phyloP scores from a whole-genome alignment of 164 flowering plant genomes.

The Dillenia suffruticosa region DNA sequence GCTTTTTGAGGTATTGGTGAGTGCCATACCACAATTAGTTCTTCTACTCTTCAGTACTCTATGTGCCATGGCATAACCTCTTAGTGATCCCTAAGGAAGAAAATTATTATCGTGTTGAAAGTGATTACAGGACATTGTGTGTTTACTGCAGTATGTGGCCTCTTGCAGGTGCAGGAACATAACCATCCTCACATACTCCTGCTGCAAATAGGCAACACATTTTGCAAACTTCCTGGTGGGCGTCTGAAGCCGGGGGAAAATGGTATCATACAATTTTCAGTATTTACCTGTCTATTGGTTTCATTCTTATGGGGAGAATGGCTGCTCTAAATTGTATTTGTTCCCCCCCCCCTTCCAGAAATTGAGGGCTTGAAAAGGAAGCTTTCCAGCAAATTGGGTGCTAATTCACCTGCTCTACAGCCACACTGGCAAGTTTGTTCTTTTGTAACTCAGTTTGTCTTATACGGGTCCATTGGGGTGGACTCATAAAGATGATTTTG shows the following conservation, averaged over 20 bases:
- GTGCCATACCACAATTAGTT: too few species aligned
- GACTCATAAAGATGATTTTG: neutral
- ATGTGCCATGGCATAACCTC: too few species aligned
- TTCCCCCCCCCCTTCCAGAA: conserved; percentile 40
- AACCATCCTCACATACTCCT: conserved; percentile 99
- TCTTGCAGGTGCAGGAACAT: conserved; percentile 89
- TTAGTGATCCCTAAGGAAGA: too few species aligned
- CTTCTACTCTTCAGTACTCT: too few species aligned
- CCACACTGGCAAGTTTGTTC: conserved; percentile 91
- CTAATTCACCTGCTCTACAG: conserved; percentile 70
- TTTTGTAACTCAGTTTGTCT: neutral
- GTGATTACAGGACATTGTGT: too few species aligned
- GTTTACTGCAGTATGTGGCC: neutral
- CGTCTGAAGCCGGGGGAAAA: conserved; percentile 98
- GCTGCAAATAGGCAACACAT: conserved; percentile 95
- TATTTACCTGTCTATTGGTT: neutral
- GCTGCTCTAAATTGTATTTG: neutral
- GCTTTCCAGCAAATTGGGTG: conserved; percentile 95
- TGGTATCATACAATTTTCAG: conserved; percentile 36
- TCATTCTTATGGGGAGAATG: neutral
- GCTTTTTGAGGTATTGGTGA: too few species aligned
- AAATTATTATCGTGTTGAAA: too few species aligned
- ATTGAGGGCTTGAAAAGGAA: conserved; percentile 95
- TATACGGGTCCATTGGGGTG: neutral
- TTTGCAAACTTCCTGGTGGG: conserved; percentile 98